These are phyloP conservation scores for Macadamia tetraphylla DNA, from an alignment of 164 flowering plant genomes.

Conservation along the genomic window DNA sequence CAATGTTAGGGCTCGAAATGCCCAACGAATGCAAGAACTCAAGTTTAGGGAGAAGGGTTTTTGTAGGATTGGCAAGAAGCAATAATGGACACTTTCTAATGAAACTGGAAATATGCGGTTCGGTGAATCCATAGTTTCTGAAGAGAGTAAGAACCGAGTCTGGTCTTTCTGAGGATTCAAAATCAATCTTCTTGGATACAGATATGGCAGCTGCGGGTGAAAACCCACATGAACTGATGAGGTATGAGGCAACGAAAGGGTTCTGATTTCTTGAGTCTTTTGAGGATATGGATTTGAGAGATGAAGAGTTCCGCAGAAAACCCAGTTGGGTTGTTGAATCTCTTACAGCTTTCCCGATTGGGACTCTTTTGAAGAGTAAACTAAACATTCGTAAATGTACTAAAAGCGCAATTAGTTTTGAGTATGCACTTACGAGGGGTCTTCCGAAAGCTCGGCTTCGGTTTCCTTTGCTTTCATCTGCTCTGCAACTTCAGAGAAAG, in stretches of 20 bases:
- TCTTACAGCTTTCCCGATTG: neutral
- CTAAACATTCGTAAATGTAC: too few relatives aligned
- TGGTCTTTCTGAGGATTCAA: conserved; percentile 10
- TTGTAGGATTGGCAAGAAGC: neutral
- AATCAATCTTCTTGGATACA: conserved; percentile 9
- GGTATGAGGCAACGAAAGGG: conserved; percentile 13
- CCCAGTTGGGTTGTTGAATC: neutral
- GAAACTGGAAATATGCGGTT: conserved; percentile 7
- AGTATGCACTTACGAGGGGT: too few relatives aligned
- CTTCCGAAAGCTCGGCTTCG: too few relatives aligned
- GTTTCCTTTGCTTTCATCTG: too few relatives aligned
- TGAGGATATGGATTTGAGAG: neutral
- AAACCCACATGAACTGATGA: conserved; percentile 15
- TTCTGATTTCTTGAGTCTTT: neutral
- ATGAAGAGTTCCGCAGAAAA: conserved; percentile 3
- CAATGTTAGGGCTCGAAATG: conserved; percentile 1
- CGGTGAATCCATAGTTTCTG: conserved; percentile 9
- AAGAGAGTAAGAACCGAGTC: conserved; percentile 11
- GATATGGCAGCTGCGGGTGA: conserved; percentile 14
- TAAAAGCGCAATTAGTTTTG: too few relatives aligned
- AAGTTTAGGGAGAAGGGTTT: conserved; percentile 1
- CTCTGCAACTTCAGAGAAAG: too few relatives aligned
- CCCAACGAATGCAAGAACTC: conserved; percentile 2
- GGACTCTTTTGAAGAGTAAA: too few relatives aligned
- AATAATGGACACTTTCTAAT: neutral